These are phyloP conservation scores for Solanum arcanum DNA, from an alignment of 257 asterid genomes.

Conservation along the genomic window DNA sequence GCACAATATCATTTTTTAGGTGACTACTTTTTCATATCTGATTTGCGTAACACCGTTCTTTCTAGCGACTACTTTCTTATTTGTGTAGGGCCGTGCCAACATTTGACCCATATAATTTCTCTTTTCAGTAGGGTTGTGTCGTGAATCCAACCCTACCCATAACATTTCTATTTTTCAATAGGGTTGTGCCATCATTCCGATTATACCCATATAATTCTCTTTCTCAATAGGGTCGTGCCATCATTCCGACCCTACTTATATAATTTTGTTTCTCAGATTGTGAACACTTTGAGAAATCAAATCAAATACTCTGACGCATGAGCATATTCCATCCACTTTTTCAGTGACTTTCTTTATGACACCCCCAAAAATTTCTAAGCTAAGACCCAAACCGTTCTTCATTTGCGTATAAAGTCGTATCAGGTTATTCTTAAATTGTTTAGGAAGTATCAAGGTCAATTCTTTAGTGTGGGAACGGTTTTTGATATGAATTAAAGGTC, in stretches of 20 bases:
- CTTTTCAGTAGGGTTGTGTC: background rate
- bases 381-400: background rate
- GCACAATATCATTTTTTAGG: background rate
- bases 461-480: background rate
- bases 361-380: background rate
- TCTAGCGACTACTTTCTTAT: background rate
- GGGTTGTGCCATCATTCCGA: background rate
- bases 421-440: background rate
- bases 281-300: background rate
- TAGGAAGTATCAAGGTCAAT: background rate
- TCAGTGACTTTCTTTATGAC: background rate
- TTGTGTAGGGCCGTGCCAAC: background rate
- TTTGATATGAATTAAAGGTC: background rate
- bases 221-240: background rate
- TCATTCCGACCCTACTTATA: background rate
- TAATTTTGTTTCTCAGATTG: background rate
- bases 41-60: background rate
- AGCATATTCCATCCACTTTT: background rate
- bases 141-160: background rate
- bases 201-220: background rate
- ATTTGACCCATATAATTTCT: background rate
- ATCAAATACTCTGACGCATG: background rate
- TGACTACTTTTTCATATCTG: background rate
- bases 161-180: background rate
- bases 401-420: too few relatives aligned